Evolutionary conservation across 129 eudicot genomes (phyloP).

Genomic region (Lactuca sativa): DNA sequence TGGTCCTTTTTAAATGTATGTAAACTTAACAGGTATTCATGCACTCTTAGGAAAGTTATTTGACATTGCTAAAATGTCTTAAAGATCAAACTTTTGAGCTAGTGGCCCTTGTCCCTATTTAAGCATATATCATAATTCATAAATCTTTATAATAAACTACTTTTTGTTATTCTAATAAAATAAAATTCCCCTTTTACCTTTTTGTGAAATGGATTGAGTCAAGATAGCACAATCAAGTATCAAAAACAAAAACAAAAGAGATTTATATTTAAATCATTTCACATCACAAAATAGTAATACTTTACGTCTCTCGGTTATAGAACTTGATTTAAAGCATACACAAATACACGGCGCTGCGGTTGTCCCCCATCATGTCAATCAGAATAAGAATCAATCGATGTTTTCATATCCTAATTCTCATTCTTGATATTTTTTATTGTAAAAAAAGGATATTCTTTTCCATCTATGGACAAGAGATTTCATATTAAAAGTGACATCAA

Average conservation of each 20-base stretch:
- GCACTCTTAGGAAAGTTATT: background rate
- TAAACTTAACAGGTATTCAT: background rate
- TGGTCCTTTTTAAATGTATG: background rate
- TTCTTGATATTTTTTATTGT: background rate
- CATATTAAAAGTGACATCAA: slow-evolving; percentile 15
- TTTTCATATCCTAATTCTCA: background rate
- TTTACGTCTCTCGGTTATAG: background rate
- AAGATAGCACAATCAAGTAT: slow-evolving; percentile 22
- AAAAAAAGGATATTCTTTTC: slow-evolving; percentile 18
- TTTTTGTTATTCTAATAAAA: slow-evolving; percentile 16
- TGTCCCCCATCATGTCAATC: slow-evolving; percentile 27
- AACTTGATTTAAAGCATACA: background rate
- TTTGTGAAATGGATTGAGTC: slow-evolving; percentile 28
- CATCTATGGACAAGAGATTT: background rate
- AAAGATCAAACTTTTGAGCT: slow-evolving; percentile 26
- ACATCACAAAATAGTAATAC: slow-evolving; percentile 11
- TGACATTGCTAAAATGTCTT: slow-evolving; percentile 23
- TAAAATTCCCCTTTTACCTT: slow-evolving; percentile 1
- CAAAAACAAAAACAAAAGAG: slow-evolving; percentile 20
- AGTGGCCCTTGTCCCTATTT: slow-evolving; percentile 38
- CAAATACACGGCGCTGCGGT: background rate
- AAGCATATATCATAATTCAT: slow-evolving; percentile 10
- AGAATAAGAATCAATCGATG: slow-evolving; percentile 18
- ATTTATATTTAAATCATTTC: slow-evolving; percentile 23
- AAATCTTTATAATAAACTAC: slow-evolving; percentile 5